These are phyloP conservation scores for Rhizophora mangle DNA, from an alignment of 345 rosid species.

Conservation along the genomic window DNA sequence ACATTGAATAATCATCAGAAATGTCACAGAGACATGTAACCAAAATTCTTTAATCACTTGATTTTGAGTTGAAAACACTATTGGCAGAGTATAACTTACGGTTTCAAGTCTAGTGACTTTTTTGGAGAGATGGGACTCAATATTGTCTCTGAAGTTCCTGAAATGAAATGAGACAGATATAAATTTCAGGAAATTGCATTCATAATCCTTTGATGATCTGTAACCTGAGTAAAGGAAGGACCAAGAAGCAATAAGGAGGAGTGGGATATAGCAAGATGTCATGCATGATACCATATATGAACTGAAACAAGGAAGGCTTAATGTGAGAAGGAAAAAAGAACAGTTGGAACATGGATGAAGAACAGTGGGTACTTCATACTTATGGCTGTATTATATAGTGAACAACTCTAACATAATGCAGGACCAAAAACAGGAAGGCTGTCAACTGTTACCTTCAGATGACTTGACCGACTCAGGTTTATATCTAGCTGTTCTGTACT, in stretches of 20 bases:
- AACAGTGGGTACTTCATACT: too few species aligned
- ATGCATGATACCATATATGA: too few species aligned
- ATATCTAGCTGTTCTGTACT: conserved; percentile 88
- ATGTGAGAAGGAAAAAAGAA: not conserved
- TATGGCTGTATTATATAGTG: not conserved
- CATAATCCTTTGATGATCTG: not conserved
- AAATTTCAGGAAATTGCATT: conserved; percentile 5
- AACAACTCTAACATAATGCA: not conserved
- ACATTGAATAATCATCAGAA: not conserved
- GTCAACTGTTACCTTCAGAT: conserved; percentile 44
- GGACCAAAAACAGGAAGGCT: conserved; percentile 10
- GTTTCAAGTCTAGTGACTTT: conserved; percentile 68
- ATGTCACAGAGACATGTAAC: not conserved
- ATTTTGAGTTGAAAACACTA: too few species aligned
- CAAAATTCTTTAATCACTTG: not conserved
- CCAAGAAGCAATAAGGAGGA: not conserved
- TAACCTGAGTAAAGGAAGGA: not conserved
- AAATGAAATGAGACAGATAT: conserved; percentile 14
- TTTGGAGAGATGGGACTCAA: conserved; percentile 49
- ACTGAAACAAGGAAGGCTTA: too few species aligned
- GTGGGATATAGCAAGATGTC: too few species aligned
- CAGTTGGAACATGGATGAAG: not conserved
- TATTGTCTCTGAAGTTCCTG: conserved; percentile 60
- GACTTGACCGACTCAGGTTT: conserved; percentile 50
- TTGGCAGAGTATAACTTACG: conserved; percentile 41